Evolutionary conservation across 495 filamentous ascomycete species (phyloP).

Genomic region (Penicillium coffeae): DNA sequence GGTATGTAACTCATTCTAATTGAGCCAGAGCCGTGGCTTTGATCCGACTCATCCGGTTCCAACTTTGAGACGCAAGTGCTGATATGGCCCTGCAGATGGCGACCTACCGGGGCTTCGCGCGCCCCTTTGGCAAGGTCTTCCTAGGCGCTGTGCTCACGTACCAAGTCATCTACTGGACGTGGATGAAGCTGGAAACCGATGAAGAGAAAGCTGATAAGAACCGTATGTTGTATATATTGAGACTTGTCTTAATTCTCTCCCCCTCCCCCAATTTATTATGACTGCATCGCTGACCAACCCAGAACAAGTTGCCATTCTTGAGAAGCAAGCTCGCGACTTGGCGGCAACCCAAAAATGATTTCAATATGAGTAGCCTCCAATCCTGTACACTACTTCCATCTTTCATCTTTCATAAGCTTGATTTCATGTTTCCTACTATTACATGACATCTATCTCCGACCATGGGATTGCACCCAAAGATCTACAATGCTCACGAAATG

Average conservation of each 20-base stretch:
- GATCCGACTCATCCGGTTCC: no score
- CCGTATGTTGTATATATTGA: conserved; percentile 28
- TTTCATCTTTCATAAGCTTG: neutral
- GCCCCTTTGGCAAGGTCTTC: conserved; percentile 80
- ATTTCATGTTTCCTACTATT: neutral
- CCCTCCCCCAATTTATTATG: neutral
- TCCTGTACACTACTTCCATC: conserved; percentile 17
- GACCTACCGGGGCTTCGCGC: conserved; percentile 76
- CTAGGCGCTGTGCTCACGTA: conserved; percentile 85
- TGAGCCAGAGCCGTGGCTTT: no score
- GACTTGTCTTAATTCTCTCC: neutral
- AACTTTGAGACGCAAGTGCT: neutral
- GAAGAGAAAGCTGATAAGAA: conserved; percentile 63
- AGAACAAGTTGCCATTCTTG: conserved; percentile 42
- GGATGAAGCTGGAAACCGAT: conserved; percentile 80
- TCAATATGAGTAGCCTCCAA: neutral
- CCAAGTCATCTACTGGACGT: conserved; percentile 78
- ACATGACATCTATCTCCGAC: neutral
- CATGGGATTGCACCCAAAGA: no score
- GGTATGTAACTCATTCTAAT: conserved; percentile 12
- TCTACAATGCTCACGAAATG: neutral
- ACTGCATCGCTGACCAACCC: neutral
- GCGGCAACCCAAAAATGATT: conserved; percentile 28
- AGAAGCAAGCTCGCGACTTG: conserved; percentile 41
- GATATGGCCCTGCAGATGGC: conserved; percentile 45